Evolutionary conservation across 768 basidiomycete genomes (phyloP), one percentile per base, ranked within the genome.

Genomic region (Pisolithus marmoratus): DNA sequence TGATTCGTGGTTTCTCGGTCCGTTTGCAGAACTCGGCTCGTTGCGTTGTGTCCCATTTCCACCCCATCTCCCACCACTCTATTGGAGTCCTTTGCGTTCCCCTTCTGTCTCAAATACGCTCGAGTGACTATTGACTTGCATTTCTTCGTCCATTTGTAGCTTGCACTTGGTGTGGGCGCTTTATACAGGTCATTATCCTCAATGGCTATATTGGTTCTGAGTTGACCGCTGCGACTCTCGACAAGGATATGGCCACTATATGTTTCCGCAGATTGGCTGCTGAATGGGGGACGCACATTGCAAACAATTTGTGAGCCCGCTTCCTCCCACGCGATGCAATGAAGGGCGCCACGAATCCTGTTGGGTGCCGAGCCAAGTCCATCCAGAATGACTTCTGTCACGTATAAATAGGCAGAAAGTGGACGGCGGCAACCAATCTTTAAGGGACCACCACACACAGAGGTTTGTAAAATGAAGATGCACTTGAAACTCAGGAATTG

Each of bases 201-300:
- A 49, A 46, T 23, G 40, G 31, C 23, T 51, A 24, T 44, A 36
- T 51, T 14, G 37, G 38, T 5, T 44, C 31, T 29, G 31, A 26
- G 17, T 7, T 29, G 19, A 43, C 12, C 29, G 12, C 36, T 11
- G n/a, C 12, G 22, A 9, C 42, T 14, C 44, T 43, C 12, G 50
- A n/a, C 15, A 7, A 31, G 17, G 29, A 41, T 27, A 14, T n/a
- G 15, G 14, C 23, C 9, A 15, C 38, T 24, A 19, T 24, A 11
- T 49, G 48, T 38, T 41, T 31, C n/a, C 48, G 48, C 14, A 49
- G 42, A 38, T 49, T 63, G 27, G 60, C 62, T 49, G 53, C 64
- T 5, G 70, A 67, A 54, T 71, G 66, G 69, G 54, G 61, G 15
- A 50, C 68, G 23, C 66, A 72, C 49, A 60, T 72, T 41, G 54